Conservation (phyloP, 495 filamentous ascomycete species). For the Talaromyces thailandensis region DNA sequence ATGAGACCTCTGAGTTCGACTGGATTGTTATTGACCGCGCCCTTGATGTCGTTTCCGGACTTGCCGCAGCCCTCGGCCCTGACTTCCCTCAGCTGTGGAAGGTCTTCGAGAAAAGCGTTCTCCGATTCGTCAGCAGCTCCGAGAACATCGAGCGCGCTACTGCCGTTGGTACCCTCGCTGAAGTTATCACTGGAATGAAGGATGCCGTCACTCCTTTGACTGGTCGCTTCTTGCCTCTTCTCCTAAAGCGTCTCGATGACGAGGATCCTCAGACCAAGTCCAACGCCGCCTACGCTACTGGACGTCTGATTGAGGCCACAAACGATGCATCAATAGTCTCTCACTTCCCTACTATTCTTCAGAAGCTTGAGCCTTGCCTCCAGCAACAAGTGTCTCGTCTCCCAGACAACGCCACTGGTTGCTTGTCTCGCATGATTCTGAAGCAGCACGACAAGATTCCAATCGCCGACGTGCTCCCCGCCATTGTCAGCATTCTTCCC, state of each 20-base stretch:
- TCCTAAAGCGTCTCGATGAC: constrained; percentile 80
- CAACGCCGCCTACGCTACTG: constrained; percentile 86
- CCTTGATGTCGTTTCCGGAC: constrained; percentile 75
- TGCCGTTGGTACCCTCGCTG: constrained; percentile 83
- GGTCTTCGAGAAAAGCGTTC: constrained; percentile 79
- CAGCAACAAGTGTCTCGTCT: constrained; percentile 64
- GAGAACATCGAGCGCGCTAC: constrained; percentile 81
- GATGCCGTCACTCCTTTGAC: constrained; percentile 69
- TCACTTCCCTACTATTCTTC: constrained; percentile 65
- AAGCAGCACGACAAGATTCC: constrained; percentile 72
- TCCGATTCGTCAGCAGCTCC: constrained; percentile 77
- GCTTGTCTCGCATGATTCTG: constrained; percentile 85
- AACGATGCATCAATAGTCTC: constrained; percentile 62
- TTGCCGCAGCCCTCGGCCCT: constrained; percentile 72
- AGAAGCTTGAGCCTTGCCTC: constrained; percentile 76
- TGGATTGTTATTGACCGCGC: constrained; percentile 94
- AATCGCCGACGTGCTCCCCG: constrained; percentile 69
- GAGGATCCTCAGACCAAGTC: constrained; percentile 89
- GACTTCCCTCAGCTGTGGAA: constrained; percentile 85
- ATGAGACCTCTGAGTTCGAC: constrained; percentile 91
- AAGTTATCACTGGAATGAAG: constrained; percentile 84
- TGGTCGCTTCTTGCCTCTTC: constrained; percentile 60
- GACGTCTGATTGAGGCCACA: constrained; percentile 70
- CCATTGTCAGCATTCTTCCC: constrained; percentile 68
- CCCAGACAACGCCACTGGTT: constrained; percentile 90